Evolutionary conservation across 805 yeast genomes (phyloP), one percentile per base, ranked within the genome.

Genomic region (Hanseniaspora guilliermondii): DNA sequence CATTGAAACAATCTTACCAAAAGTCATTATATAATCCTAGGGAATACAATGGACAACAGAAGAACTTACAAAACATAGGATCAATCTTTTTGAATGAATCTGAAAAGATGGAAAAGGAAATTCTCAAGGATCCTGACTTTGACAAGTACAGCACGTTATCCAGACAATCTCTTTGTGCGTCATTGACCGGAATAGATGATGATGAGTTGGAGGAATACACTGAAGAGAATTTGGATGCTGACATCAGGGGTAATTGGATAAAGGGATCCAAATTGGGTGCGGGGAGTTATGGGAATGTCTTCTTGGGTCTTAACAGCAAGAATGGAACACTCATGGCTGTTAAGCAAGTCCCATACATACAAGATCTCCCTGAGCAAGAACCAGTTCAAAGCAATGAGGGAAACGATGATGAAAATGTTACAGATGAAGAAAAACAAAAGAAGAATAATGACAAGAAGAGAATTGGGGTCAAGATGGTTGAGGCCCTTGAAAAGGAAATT

Each of bases 241-340:
- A 70, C 4, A 84, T 85, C 0, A 93, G 95, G 4, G 75, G 80
- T 38, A 79, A 85, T 42, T 93, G 98, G 98, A 75, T 88, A 44
- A 85, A 85, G 61, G 98, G 98, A 47, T 86, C 95, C 0, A 73
- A 88, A 47, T 87, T 93, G 59, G 98, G 98, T 0, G 82, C 91
- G 9, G 98, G 98, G 2, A 83, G 94, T 57, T 93, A 88, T 72
- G 98, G 97, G 33, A 82, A 87, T 1, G 98, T 93, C 1, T 89
- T 84, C 58, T 70, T 93, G 37, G 98, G 97, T 0, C 80, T 93
- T 81, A 87, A 89, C 64, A 85, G 95, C 0, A 68, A 83, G 35
- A 88, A 95, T 0, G 98, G 98, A 42, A 97, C 88, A 64, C 73
- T 93, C 50, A 87, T 91, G 95, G 98, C 97, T 0, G 96, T 93